Evolutionary conservation across 306 rosid species (phyloP).

Genomic region (Inga laurina): DNA sequence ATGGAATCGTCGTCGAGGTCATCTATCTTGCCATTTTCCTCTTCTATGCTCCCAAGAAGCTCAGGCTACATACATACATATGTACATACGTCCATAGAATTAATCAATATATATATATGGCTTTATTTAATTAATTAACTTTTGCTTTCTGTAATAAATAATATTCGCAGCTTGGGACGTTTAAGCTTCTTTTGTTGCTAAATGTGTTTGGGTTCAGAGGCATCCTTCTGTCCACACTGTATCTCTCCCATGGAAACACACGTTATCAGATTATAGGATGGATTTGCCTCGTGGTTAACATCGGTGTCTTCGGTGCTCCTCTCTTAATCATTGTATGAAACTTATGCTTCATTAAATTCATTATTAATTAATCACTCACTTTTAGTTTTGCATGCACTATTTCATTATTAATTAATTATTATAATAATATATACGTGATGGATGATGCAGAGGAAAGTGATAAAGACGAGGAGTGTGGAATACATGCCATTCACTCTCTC

Average conservation of each 20-base stretch:
- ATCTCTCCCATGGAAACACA: slow-evolving; percentile 50
- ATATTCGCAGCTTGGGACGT: slow-evolving; percentile 51
- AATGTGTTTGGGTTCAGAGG: slow-evolving; percentile 70
- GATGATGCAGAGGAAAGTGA: slow-evolving; percentile 62
- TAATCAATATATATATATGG: too few relatives aligned
- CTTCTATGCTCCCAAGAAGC: slow-evolving; percentile 59
- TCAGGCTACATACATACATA: slow-evolving; percentile 50
- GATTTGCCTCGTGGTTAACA: slow-evolving; percentile 72
- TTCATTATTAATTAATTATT: not conserved
- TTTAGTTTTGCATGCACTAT: not conserved
- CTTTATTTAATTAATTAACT: not conserved
- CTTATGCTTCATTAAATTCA: not conserved
- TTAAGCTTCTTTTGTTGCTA: slow-evolving; percentile 55
- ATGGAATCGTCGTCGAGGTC: slow-evolving; percentile 70
- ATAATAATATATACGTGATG: not conserved
- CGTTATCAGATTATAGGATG: slow-evolving; percentile 73
- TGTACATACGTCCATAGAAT: too few relatives aligned
- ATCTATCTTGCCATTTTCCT: slow-evolving; percentile 60
- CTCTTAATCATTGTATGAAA: slow-evolving; percentile 65
- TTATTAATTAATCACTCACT: not conserved
- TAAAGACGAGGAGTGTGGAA: slow-evolving; percentile 75
- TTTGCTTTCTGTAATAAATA: not conserved
- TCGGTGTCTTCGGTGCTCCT: slow-evolving; percentile 83
- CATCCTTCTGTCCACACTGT: slow-evolving; percentile 65
- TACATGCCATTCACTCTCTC: slow-evolving; percentile 86